A percentile compares a stretch with the other conserved stretches of the same genome.
Evolutionary conservation across 768 basidiomycete genomes (phyloP).

Genomic region (Pulveroboletus sp.): DNA sequence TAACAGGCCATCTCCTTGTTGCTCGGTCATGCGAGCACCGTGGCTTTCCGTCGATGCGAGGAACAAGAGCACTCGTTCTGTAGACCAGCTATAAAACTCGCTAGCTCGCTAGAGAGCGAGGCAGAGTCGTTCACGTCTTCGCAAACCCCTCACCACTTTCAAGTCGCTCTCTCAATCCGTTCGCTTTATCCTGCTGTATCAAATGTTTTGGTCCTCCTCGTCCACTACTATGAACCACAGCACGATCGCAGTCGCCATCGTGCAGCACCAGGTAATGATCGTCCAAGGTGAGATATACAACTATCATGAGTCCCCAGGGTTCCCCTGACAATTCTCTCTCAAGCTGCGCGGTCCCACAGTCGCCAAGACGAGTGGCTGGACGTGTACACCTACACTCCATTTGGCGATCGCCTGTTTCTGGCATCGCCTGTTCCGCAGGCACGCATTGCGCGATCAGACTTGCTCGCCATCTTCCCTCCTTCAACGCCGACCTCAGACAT

Average conservation of each 20-base stretch:
- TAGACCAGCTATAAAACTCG: slow-evolving; percentile 19
- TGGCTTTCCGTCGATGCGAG: not conserved
- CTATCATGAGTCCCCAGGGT: not conserved
- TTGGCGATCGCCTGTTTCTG: slow-evolving; percentile 64
- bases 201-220: too few species aligned
- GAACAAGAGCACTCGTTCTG: slow-evolving; percentile 15
- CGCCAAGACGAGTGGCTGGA: slow-evolving; percentile 57
- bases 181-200: not conserved
- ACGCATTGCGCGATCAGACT: slow-evolving; percentile 54
- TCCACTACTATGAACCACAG: slow-evolving; percentile 43
- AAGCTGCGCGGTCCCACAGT: slow-evolving; percentile 55
- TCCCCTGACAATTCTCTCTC: slow-evolving; percentile 1
- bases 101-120: not conserved
- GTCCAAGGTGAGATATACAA: slow-evolving; percentile 49
- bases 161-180: not conserved
- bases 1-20: slow-evolving; percentile 16
- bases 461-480: slow-evolving; percentile 51
- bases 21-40: not conserved
- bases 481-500: slow-evolving; percentile 41
- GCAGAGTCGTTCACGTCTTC: not conserved
- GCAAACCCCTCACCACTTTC: not conserved
- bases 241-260: slow-evolving; percentile 62
- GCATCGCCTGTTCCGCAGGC: slow-evolving; percentile 54
- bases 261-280: slow-evolving; percentile 62
- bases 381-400: slow-evolving; percentile 59